phyloP scores from a whole-genome alignment of 768 basidiomycete genomes.

The Lactarius sanguifluus region DNA sequence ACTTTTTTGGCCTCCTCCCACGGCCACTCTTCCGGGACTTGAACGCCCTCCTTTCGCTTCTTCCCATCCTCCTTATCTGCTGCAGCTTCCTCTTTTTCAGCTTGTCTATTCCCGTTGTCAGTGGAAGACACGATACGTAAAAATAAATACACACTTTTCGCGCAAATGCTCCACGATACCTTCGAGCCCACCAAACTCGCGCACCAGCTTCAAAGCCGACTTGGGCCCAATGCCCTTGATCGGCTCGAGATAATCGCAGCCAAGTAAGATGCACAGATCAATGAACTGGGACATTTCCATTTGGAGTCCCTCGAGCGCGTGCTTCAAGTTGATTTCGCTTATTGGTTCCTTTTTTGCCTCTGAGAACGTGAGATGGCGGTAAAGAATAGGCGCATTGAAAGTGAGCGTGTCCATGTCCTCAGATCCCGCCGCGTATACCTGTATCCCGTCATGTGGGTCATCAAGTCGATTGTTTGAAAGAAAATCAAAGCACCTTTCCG shows the following conservation, averaged over 20 bases:
- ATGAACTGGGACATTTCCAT: slow-evolving; percentile 98
- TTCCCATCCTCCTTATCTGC: slow-evolving; percentile 49
- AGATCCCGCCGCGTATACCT: slow-evolving; percentile 97
- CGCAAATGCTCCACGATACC: slow-evolving; percentile 75
- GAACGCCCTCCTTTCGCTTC: slow-evolving; percentile 73
- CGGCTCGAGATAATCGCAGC: slow-evolving; percentile 99
- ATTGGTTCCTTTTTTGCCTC: slow-evolving; percentile 98
- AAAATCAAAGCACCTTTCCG: slow-evolving; percentile 61
- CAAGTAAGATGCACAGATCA: slow-evolving; percentile 93
- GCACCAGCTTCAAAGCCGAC: slow-evolving; percentile 87
- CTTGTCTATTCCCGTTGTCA: slow-evolving; percentile 38
- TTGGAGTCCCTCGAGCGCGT: slow-evolving; percentile 81
- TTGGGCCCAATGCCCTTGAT: slow-evolving; percentile 96
- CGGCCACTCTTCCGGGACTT: slow-evolving; percentile 93
- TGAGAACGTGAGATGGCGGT: slow-evolving; percentile 95
- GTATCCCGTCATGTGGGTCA: not conserved
- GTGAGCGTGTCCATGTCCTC: slow-evolving; percentile 99
- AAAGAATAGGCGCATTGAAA: slow-evolving; percentile 87
- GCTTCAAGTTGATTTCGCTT: slow-evolving; percentile 81
- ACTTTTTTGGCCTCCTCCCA: slow-evolving; percentile 94
- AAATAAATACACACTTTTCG: slow-evolving; percentile 55
- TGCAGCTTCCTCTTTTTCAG: slow-evolving; percentile 43
- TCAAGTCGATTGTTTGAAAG: not conserved
- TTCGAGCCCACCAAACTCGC: slow-evolving; percentile 73
- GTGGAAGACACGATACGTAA: slow-evolving; percentile 13